Base-by-base conservation (phyloP, 768 basidiomycete genomes). In the Aureoboletus auriporus region DNA sequence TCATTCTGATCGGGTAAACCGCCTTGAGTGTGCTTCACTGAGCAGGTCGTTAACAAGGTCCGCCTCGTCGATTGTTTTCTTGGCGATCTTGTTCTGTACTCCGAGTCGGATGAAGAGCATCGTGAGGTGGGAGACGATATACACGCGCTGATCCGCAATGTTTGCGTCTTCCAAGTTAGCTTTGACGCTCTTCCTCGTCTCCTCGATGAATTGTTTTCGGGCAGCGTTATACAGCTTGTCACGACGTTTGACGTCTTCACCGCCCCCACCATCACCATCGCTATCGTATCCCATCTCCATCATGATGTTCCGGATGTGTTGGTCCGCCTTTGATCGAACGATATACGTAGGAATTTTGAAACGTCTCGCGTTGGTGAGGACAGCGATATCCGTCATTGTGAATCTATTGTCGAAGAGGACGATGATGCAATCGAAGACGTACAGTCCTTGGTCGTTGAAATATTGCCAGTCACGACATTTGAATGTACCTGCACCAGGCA, bases 311-410 rank as follows among this genome's bases (percentile, higher is more conserved):
- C 38, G 41, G 30, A 65, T 61, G 27, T 67, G 64, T n/a, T 59
- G 62, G 44, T 71, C 68, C 0, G 70, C 60, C 42, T 72, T 69
- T 13, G 70, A 71, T 2, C 69, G 69, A 17, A 70, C 64, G 31
- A 71, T 65, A 40, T 62, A 66, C 0, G 59, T 58, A 4, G 71
- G 67, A 28, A 71, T 70, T 0, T 61, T 55, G 54, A 61, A 68
- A 4, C 54, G 59, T 27, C 46, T 56, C 45, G 61, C 65, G 46
- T 65, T 67, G 7, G 49, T 46, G 29, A 71, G 61, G 45, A 71
- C 64, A 8, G 66, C 65, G 7, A 64, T 47, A 14, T 68, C 69
- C 5, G 69, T 68, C 54, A 53, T 56, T 0, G 67, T 68, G 50
- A 71, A 67, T 0, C 70, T 63, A 43, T 64, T 63, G 51, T 63